Evolutionary conservation across 148 eudicot genomes (phyloP), one percentile per base, ranked within the genome.

Genomic region (Rhododendron henanense): DNA sequence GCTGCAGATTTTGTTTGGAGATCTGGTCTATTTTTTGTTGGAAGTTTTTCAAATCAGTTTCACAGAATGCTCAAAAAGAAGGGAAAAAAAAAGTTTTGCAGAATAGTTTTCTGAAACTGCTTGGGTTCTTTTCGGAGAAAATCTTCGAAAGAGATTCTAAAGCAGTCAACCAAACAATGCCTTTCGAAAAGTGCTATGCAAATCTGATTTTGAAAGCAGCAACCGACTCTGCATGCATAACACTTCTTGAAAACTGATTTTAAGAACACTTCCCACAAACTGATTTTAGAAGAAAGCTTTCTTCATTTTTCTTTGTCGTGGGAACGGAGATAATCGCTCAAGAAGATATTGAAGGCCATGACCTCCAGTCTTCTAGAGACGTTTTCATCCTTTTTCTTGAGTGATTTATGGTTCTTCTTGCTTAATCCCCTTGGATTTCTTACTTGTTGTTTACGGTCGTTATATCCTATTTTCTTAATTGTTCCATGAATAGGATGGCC

Each of bases 401-500:
- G 9, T 37, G 39, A 75, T 75, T 75, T 75, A 8, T 75, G 18
- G 25, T 75, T 75, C 2, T 16, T 39, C 79, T 35, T 35, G 9
- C 0, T 15, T n/a, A 6, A n/a, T n/a, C 31, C 71, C 73, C 33
- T 23, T n/a, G 73, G 33, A n/a, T 81, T 79, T 50, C n/a, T 31
- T 71, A 71, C 61, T 48, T 25, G 0, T 45, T 48, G 57, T n/a
- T 48, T 44, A 25, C 21, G 55, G 4, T 41, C 33, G 2, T 63
- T 23, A 10, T n/a, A 59, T 59, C 41, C 2, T 14, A 10, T 37
- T 6, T 39, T 16, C n/a, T 78, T 18, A 1, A 10, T 16, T 85
- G 79, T 86, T 81, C 25, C 19, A 14, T 71, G 76, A 31, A 33
- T 63, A 93, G 96, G 86, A 93, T 92, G 93, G 96, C 96, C 3